Percentiles rank a stretch among this genome's conserved stretches.
These are phyloP conservation scores for Omphalea diandra DNA, from an alignment of 441 rosid species.

Conservation along the genomic window DNA sequence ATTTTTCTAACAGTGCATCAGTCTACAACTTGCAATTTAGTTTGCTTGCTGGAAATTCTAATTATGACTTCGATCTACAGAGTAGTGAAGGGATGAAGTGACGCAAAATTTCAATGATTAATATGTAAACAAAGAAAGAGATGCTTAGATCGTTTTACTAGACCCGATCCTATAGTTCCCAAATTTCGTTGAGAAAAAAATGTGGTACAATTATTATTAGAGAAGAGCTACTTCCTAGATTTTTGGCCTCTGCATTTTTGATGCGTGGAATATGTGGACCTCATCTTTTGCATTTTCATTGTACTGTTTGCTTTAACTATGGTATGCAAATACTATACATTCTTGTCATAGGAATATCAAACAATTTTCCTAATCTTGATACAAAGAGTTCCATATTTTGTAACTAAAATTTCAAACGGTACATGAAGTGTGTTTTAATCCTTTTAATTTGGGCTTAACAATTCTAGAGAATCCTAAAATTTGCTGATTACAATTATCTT, in stretches of 20 bases:
- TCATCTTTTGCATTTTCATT: neutral
- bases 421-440: too few relatives aligned
- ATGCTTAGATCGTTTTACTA: neutral
- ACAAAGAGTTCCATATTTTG: too few relatives aligned
- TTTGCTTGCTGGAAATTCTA: conserved; percentile 9
- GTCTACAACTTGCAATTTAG: conserved; percentile 5
- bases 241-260: neutral
- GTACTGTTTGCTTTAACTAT: neutral
- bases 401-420: too few relatives aligned
- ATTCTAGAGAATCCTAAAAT: too few relatives aligned
- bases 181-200: neutral
- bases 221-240: neutral
- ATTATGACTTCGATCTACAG: conserved; percentile 13
- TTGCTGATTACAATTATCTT: too few relatives aligned
- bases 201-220: conserved; percentile 14
- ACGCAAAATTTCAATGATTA: conserved; percentile 4
- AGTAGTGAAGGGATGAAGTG: neutral
- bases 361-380: too few relatives aligned
- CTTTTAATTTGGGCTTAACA: too few relatives aligned
- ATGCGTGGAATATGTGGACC: neutral
- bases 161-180: conserved; percentile 1
- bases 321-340: neutral
- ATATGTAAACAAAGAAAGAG: neutral
- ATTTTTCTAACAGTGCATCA: conserved; percentile 4
- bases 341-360: too few relatives aligned